A percentile compares a stretch with the other conserved stretches of the same genome.
Evolutionary conservation across 1,284 basidiomycete species (phyloP).

Genomic region (Trametes pubescens): DNA sequence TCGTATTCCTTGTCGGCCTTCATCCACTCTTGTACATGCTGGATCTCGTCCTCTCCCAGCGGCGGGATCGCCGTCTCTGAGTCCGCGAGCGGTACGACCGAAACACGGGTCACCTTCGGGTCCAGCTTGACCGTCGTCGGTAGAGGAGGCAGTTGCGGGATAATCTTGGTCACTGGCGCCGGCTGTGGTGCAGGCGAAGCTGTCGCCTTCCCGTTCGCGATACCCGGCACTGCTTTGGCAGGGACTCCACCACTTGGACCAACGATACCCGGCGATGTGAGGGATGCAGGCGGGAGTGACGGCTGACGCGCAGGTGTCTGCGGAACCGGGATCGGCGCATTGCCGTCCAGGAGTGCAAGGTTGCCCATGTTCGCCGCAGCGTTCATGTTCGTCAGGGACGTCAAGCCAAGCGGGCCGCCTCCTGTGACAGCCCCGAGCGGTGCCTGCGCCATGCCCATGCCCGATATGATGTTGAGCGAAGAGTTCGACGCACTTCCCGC

Average conservation of each 20-base stretch:
- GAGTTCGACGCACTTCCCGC: constrained; percentile 10
- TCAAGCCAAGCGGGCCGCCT: constrained; percentile 18
- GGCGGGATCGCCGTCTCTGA: constrained; percentile 62
- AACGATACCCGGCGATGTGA: constrained; percentile 19
- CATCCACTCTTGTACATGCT: constrained; percentile 60
- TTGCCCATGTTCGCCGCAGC: constrained; percentile 14
- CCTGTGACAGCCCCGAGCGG: constrained; percentile 15
- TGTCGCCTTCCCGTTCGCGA: constrained; percentile 12
- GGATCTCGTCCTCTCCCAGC: constrained; percentile 56
- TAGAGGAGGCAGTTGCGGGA: constrained; percentile 40
- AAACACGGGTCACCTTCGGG: constrained; percentile 69
- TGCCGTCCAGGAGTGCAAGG: constrained; percentile 21
- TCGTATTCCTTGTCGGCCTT: constrained; percentile 60
- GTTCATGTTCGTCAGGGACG: constrained; percentile 17
- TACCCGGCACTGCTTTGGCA: constrained; percentile 3
- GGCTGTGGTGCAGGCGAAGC: constrained; percentile 20
- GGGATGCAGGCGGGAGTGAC: constrained; percentile 36
- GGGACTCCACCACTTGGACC: constrained; percentile 17
- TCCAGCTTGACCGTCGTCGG: constrained; percentile 53
- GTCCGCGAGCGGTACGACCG: constrained; percentile 65
- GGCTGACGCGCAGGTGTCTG: constrained; percentile 35
- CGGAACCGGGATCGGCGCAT: constrained; percentile 18
- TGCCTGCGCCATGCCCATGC: constrained; percentile 17
- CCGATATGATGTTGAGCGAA: constrained; percentile 23
- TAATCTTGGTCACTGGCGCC: constrained; percentile 36